These are phyloP conservation scores for Agaricus blazei DNA, from an alignment of 768 basidiomycete genomes.

Conservation along the genomic window DNA sequence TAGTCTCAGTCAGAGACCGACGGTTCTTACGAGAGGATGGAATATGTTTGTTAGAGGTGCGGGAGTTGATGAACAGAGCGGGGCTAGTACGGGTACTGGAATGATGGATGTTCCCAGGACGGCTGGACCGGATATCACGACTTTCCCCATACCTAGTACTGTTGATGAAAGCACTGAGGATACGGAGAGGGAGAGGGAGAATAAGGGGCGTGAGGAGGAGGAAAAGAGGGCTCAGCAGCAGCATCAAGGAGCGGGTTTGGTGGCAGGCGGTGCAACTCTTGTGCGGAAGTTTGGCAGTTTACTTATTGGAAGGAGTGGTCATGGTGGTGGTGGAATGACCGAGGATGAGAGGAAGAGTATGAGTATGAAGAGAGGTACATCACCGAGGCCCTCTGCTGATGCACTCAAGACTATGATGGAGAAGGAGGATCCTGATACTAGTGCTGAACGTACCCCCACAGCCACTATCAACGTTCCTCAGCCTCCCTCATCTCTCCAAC, in stretches of 20 bases:
- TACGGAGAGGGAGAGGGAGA: constrained; percentile 24
- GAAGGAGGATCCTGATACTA: constrained; percentile 23
- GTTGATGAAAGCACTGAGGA: constrained; percentile 24
- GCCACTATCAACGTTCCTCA: background rate
- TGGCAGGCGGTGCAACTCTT: constrained; percentile 65
- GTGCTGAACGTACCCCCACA: background rate
- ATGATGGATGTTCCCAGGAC: constrained; percentile 45
- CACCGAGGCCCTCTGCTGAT: constrained; percentile 25
- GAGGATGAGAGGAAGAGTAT: constrained; percentile 40
- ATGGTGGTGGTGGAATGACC: background rate
- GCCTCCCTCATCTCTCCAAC: background rate
- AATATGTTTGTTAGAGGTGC: constrained; percentile 48
- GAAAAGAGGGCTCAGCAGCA: constrained; percentile 20
- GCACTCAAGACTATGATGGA: constrained; percentile 21
- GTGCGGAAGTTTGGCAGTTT: constrained; percentile 75
- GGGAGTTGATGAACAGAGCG: constrained; percentile 36
- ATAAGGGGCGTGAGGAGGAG: constrained; percentile 12
- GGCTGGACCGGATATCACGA: constrained; percentile 58
- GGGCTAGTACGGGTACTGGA: constrained; percentile 11
- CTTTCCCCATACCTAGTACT: constrained; percentile 43
- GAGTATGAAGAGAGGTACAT: constrained; percentile 21
- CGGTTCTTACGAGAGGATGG: constrained; percentile 45
- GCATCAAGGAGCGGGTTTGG: constrained; percentile 10
- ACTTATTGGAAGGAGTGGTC: constrained; percentile 43
- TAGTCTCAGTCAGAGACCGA: constrained; percentile 75